Percentiles rank a stretch among this genome's conserved stretches.
Conservation (phyloP, 108 stramenopile species). For the Aurantiochytrium sp. region DNA sequence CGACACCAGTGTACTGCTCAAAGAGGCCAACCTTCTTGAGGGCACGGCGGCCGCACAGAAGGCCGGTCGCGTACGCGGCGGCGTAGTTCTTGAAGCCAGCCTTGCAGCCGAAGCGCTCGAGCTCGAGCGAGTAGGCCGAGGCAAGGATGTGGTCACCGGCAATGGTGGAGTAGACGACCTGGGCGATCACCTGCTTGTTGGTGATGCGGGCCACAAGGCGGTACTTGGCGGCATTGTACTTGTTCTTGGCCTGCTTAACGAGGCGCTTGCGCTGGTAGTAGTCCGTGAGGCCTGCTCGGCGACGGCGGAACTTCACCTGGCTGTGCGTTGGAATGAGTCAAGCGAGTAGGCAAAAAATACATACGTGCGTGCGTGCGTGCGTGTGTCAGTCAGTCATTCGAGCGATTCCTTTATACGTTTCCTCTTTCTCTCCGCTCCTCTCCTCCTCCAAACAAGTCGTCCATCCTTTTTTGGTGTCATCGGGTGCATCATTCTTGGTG, state of each 20-base stretch:
- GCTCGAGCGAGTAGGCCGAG: constrained; percentile 78
- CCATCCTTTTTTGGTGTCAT: too few relatives aligned
- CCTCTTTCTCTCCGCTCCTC: too few relatives aligned
- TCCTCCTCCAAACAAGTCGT: too few relatives aligned
- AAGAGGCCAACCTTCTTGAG: constrained; percentile 91
- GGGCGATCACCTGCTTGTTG: constrained; percentile 81
- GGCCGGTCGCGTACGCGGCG: constrained; percentile 98
- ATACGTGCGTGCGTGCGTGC: too few relatives aligned
- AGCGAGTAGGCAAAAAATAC: too few relatives aligned
- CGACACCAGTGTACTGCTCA: constrained; percentile 80
- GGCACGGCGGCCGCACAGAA: constrained; percentile 85
- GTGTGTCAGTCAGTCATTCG: too few relatives aligned
- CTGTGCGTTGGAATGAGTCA: neutral
- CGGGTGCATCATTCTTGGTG: too few relatives aligned
- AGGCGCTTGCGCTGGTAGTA: constrained; percentile 97
- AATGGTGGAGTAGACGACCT: constrained; percentile 87
- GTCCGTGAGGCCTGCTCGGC: constrained; percentile 93
- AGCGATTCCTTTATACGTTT: too few relatives aligned
- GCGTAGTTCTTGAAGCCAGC: constrained; percentile 99
- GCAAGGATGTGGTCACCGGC: constrained; percentile 87
- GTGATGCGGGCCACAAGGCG: constrained; percentile 93
- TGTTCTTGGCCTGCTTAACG: constrained; percentile 95
- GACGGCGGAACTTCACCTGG: constrained; percentile 98
- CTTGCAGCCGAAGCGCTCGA: constrained; percentile 81
- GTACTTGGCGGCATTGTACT: constrained; percentile 98